phyloP scores from a whole-genome alignment of 2,329 filamentous ascomycete species.

The Magnaporthiopsis incrustans region DNA sequence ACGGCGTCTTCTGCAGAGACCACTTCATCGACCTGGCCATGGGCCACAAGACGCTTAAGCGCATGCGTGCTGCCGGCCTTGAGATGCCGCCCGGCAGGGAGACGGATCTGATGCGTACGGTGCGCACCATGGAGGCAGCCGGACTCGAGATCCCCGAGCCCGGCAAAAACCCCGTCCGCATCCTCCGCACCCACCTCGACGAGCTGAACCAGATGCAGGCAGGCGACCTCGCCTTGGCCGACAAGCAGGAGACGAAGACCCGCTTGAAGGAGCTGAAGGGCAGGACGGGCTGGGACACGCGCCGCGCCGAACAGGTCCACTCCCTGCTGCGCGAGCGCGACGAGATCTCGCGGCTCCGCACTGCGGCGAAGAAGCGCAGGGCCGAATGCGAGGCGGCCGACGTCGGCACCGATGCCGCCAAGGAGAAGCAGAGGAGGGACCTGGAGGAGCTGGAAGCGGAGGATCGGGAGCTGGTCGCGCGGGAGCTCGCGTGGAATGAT shows the following conservation, averaged over 20 bases:
- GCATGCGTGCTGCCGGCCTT: constrained; percentile 38
- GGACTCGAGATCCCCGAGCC: constrained; percentile 12
- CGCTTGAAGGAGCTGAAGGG: constrained; percentile 9
- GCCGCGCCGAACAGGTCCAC: constrained; percentile 11
- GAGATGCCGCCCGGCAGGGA: constrained; percentile 37
- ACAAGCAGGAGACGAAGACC: background rate
- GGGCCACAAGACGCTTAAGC: constrained; percentile 26
- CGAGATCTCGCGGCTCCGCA: background rate
- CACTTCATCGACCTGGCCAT: constrained; percentile 40
- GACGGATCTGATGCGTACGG: constrained; percentile 21
- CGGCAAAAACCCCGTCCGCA: constrained; percentile 15
- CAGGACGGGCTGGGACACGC: constrained; percentile 10
- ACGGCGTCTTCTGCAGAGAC: constrained; percentile 21
- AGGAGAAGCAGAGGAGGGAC: background rate
- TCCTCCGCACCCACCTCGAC: background rate
- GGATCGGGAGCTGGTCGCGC: constrained; percentile 19
- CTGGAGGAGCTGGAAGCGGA: background rate
- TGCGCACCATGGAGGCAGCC: constrained; percentile 16
- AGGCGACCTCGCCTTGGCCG: background rate
- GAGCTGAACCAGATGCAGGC: background rate
- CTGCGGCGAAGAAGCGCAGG: background rate
- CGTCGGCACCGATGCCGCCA: background rate
- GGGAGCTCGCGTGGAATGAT: constrained; percentile 26
- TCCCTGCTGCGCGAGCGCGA: constrained; percentile 20
- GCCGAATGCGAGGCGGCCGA: constrained; percentile 9